Percentiles rank a stretch among this genome's conserved stretches.
These are phyloP conservation scores for Fomes fomentarius DNA, from an alignment of 1,284 basidiomycete species.

Conservation along the genomic window DNA sequence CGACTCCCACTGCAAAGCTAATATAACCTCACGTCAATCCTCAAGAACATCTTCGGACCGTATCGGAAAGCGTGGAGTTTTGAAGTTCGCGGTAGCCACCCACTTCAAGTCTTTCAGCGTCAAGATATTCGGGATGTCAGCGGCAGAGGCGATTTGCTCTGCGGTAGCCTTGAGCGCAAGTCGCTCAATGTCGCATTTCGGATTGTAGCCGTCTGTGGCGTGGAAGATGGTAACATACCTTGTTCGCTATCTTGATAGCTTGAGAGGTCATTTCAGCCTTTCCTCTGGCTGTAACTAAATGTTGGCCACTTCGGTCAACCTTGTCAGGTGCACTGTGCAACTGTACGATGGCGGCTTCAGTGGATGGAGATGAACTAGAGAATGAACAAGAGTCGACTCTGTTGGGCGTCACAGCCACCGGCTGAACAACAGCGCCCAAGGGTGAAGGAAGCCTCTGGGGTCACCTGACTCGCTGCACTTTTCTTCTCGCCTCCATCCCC, in stretches of 20 bases:
- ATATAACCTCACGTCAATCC: too few species aligned
- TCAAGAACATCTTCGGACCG: too few species aligned
- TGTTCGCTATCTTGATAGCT: constrained; percentile 10
- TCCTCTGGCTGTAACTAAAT: too few species aligned
- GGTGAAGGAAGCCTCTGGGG: background rate
- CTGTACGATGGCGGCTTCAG: too few species aligned
- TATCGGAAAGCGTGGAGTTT: too few species aligned
- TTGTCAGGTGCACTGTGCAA: too few species aligned
- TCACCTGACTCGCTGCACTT: background rate
- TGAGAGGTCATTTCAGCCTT: too few species aligned
- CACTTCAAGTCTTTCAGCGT: constrained; percentile 9
- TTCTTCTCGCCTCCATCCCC: background rate
- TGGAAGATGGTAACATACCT: background rate
- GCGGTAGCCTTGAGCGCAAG: constrained; percentile 11
- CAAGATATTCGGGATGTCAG: background rate
- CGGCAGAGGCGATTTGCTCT: constrained; percentile 9
- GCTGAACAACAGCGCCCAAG: constrained; percentile 10
- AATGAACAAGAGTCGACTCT: background rate
- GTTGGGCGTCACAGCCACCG: constrained; percentile 8
- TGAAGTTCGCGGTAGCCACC: too few species aligned
- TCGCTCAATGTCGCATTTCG: background rate
- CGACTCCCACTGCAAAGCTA: constrained; percentile 41
- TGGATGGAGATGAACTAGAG: too few species aligned
- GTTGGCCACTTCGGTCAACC: too few species aligned
- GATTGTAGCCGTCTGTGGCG: background rate